Evolutionary conservation across 2,329 filamentous ascomycete species (phyloP), one percentile per base, ranked within the genome.

Genomic region (Westerdykella aurantiaca): DNA sequence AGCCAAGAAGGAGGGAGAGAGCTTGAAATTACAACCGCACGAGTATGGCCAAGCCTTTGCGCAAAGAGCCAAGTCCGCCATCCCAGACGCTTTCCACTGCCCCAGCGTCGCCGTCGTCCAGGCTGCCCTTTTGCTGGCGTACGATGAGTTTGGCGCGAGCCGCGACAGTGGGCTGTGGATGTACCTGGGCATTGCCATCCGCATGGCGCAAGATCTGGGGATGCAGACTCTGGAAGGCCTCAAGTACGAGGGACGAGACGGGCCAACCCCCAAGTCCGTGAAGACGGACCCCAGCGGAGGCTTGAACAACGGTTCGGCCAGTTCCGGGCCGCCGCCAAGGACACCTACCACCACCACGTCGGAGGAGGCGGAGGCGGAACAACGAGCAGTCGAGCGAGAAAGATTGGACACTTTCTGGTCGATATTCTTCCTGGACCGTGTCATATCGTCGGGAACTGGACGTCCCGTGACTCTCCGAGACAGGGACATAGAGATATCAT

Each of bases 81-180:
- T 90, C 0, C 82, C 90, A 5, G 87, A 94, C 55, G 86, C 85
- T 0, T 89, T 94, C 50, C 80, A 86, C 0, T 93, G 85, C 48
- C 88, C 88, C 0, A 88, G 83, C 2, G 82, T 94, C 1, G 85
- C 85, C 18, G 88, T 87, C 9, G 86, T 93, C 0, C 89, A 95
- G 56, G 87, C 88, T 0, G 89, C 85, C 39, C 69, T 95, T 10
- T 70, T 95, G 22, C 79, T 95, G 68, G 88, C 88, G 0, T 95
- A 95, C 58, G 88, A 94, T 53, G 85, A 90, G 35, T 95, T 95
- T 54, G 89, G 88, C 1, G 86, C 86, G 10, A 87, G 88, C 52
- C 86, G 90, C 55, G 89, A 95, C 58, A 94, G 88, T 62, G 87
- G 88, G 0, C 68, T 95, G 6, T 95, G 89, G 88, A 94, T 95